Base-by-base conservation (phyloP, 2,329 filamentous ascomycete species). In the Ramularia collo-cygni region DNA sequence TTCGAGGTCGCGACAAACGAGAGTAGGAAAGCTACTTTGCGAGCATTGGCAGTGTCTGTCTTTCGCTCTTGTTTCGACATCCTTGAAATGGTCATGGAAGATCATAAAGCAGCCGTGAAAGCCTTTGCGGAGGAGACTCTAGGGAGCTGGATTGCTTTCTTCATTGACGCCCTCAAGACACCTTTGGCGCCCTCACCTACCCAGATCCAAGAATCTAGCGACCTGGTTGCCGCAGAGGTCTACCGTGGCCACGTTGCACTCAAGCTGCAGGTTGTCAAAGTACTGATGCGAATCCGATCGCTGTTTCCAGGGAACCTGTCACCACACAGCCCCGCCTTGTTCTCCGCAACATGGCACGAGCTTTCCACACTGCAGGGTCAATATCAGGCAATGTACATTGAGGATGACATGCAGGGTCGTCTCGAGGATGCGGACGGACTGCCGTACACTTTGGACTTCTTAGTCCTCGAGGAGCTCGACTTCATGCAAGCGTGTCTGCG, bases 1-100 rank as follows among this genome's bases (percentile, higher is more conserved):
- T 92, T 87, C 61, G 76, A 85, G 54, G 83, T 95, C 27, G 87
- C 89, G 10, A 73, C 85, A 41, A 85, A 85, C 60, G 77, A 83
- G 43, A 74, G 73, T 46, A 79, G 85, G 53, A 88, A 85, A 59
- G 74, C 83, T 8, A 59, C 54, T 6, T 71, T 95, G 43, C 78
- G 92, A 46, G 87, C 88, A 19, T 71, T 96, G 52, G 85, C 92
- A 28, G 83, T 96, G 29, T 86, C 84, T 28, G 85, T 95, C 42
- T 95, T 96, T 71, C 78, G 87, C 42, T 80, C 80, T 35, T 95
- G 87, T 65, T 94, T 98, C 62, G 88, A 96, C 60, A 85, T 92
- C 41, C 77, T 98, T 68, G 88, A 96, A 65, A 94, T 95, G 77
- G 85, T 96, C 51, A 84, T 95, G 71, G 89, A 95, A 52, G 86